Percentiles rank a stretch among this genome's conserved stretches.
Conservation (phyloP, 495 filamentous ascomycete genomes). For the Podospora comata region DNA sequence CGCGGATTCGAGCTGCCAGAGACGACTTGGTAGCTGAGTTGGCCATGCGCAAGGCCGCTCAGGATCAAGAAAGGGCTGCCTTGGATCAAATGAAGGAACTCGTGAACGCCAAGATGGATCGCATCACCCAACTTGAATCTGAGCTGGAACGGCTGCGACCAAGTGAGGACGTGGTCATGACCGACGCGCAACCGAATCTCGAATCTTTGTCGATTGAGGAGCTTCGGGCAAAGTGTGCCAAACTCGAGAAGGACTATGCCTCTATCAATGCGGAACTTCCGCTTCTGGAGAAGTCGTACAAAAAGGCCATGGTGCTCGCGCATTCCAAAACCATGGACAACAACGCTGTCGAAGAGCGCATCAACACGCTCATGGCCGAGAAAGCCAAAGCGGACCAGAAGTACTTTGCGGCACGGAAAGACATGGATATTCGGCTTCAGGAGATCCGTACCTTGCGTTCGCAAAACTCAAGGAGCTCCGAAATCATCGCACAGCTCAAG, state of each 20-base stretch:
- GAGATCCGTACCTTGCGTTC: slow-evolving; percentile 73
- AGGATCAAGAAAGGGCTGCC: slow-evolving; percentile 70
- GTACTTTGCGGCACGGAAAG: slow-evolving; percentile 92
- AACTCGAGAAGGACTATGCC: slow-evolving; percentile 71
- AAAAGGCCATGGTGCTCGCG: slow-evolving; percentile 77
- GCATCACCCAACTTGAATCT: slow-evolving; percentile 74
- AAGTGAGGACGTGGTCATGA: slow-evolving; percentile 41
- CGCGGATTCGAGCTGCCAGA: slow-evolving; percentile 73
- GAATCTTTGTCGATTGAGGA: slow-evolving; percentile 60
- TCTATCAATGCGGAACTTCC: slow-evolving; percentile 83
- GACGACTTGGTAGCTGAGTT: slow-evolving; percentile 83
- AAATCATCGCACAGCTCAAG: slow-evolving; percentile 90
- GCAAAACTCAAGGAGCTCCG: slow-evolving; percentile 85
- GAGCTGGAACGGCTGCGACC: slow-evolving; percentile 70
- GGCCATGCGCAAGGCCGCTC: slow-evolving; percentile 70
- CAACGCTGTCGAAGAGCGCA: slow-evolving; percentile 69
- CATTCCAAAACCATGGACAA: slow-evolving; percentile 81
- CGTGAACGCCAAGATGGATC: slow-evolving; percentile 65
- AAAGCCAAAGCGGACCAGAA: slow-evolving; percentile 97
- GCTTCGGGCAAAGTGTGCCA: slow-evolving; percentile 66
- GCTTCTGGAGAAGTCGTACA: slow-evolving; percentile 81
- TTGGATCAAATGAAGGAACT: slow-evolving; percentile 73
- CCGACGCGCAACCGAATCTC: slow-evolving; percentile 47
- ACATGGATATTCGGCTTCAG: slow-evolving; percentile 73
- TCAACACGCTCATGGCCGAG: slow-evolving; percentile 71